Conservation (phyloP, 768 basidiomycete species). For the Podaxis sp. region DNA sequence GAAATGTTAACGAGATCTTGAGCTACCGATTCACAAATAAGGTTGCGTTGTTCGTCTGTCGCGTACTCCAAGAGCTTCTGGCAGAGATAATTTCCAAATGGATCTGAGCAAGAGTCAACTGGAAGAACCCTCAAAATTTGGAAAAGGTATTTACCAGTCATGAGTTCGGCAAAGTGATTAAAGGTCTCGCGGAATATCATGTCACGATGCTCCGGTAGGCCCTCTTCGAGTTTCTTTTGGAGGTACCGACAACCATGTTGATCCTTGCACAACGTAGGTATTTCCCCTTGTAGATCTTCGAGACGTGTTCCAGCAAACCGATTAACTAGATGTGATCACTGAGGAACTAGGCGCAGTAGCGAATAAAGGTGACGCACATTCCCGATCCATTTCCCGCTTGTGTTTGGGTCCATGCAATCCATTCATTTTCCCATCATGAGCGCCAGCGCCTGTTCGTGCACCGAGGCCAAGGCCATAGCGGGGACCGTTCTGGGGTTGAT, state of each 20-base stretch:
- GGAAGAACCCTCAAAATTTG: slow-evolving; percentile 5
- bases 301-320: slow-evolving; percentile 94
- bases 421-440: slow-evolving; percentile 78
- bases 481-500: slow-evolving; percentile 67
- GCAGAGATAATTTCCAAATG: slow-evolving; percentile 98
- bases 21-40: slow-evolving; percentile 96
- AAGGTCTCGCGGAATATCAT: slow-evolving; percentile 99
- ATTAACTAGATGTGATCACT: slow-evolving; percentile 60
- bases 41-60: slow-evolving; percentile 94
- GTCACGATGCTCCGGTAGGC: slow-evolving; percentile 91
- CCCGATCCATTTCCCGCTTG: slow-evolving; percentile 89
- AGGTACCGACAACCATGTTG: slow-evolving; percentile 98
- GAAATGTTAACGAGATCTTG: slow-evolving; percentile 98
- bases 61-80: slow-evolving; percentile 97
- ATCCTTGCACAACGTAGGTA: slow-evolving; percentile 93
- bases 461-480: slow-evolving; percentile 72
- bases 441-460: slow-evolving; percentile 44
- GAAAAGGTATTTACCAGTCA: slow-evolving; percentile 69
- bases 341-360: slow-evolving; percentile 3
- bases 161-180: slow-evolving; percentile 94
- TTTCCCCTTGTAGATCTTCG: slow-evolving; percentile 95
- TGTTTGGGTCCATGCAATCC: slow-evolving; percentile 91
- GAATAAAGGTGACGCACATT: slow-evolving; percentile 46
- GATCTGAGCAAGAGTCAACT: slow-evolving; percentile 52
- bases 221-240: slow-evolving; percentile 98